Evolutionary conservation across 768 basidiomycete genomes (phyloP).

Genomic region (Lactarius evosmus): DNA sequence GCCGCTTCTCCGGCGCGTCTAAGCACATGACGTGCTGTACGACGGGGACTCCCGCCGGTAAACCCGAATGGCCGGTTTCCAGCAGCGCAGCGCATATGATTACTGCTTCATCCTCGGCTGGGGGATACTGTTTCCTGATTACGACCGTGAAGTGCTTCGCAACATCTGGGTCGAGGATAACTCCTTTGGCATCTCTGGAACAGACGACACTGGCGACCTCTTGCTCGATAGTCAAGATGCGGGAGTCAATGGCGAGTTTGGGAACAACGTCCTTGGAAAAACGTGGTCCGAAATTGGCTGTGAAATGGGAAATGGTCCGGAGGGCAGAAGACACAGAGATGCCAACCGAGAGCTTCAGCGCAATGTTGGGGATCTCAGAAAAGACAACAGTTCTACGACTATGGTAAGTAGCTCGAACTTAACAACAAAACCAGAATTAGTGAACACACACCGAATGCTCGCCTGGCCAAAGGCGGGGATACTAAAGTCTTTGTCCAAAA

Average conservation of each 20-base stretch:
- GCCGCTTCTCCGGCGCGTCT: constrained; percentile 45
- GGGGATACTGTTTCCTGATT: constrained; percentile 44
- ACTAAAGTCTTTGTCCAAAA: constrained; percentile 42
- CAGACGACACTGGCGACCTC: constrained; percentile 52
- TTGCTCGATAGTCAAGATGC: constrained; percentile 44
- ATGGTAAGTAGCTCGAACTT: not conserved
- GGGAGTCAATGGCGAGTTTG: constrained; percentile 43
- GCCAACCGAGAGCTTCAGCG: constrained; percentile 52
- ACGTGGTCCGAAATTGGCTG: constrained; percentile 54
- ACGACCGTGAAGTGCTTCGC: constrained; percentile 54
- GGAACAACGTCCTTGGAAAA: constrained; percentile 52
- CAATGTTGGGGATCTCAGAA: constrained; percentile 43
- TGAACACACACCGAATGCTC: constrained; percentile 47
- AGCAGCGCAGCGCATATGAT: constrained; percentile 52
- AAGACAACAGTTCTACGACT: constrained; percentile 43
- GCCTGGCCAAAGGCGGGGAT: constrained; percentile 48
- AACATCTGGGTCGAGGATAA: constrained; percentile 41
- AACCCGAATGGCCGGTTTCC: constrained; percentile 48
- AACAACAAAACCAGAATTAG: not conserved
- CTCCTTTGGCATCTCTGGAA: constrained; percentile 25
- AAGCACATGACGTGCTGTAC: constrained; percentile 47
- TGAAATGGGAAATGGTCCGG: constrained; percentile 58
- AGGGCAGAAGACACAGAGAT: constrained; percentile 57
- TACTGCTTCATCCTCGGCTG: constrained; percentile 41
- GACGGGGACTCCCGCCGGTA: constrained; percentile 43